A percentile compares a stretch with the other conserved stretches of the same genome.
Conservation (phyloP, 257 asterid genomes). For the Solanum tacnaense region DNA sequence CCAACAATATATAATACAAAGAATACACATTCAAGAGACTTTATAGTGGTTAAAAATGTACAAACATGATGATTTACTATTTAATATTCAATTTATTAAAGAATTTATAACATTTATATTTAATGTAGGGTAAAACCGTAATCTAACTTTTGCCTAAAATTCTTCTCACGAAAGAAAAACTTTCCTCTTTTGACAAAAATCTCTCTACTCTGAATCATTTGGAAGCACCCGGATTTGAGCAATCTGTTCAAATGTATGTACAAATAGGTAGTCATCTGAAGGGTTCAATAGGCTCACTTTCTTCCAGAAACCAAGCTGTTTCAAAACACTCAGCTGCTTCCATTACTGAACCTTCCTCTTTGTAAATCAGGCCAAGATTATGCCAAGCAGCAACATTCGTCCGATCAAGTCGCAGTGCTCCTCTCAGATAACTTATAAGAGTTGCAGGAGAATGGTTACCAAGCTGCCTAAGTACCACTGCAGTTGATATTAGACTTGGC, state of each 20-base stretch:
- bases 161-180: not conserved
- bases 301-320: constrained; percentile 3
- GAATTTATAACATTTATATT: not conserved
- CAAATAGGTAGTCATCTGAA: constrained; percentile 1
- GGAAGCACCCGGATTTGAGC: not conserved
- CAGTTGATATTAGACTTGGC: constrained; percentile 62
- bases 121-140: not conserved
- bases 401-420: constrained; percentile 1
- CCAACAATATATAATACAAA: not conserved
- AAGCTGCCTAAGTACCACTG: constrained; percentile 38
- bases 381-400: constrained; percentile 9
- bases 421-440: not conserved
- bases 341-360: not conserved
- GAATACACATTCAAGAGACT: not conserved
- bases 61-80: not conserved
- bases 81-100: not conserved
- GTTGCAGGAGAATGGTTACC: constrained; percentile 11
- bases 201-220: not conserved
- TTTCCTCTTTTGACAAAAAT: not conserved
- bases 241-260: not conserved
- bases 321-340: constrained; percentile 11
- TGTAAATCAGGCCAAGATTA: constrained; percentile 10
- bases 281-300: constrained; percentile 1
- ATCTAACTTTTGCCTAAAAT: not conserved
- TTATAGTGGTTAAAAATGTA: not conserved